Evolutionary conservation across 192 early-diverging fungal genomes (phyloP).

Genomic region (Coemansia sp.): DNA sequence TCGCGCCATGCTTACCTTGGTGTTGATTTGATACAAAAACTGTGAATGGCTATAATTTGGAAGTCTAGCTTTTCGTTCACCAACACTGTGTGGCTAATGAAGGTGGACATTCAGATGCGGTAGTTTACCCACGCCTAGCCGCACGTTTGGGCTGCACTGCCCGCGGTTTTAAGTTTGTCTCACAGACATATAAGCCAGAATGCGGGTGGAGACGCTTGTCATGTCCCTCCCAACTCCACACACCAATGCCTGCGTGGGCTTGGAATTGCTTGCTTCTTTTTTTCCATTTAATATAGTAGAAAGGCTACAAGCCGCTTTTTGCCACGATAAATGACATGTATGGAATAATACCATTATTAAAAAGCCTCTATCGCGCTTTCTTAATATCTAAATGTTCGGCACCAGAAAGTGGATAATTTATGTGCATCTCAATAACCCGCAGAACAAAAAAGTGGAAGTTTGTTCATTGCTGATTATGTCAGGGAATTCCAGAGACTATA

Average conservation of each 20-base stretch:
- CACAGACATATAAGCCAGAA: conserved; percentile 1
- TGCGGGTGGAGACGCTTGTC: neutral
- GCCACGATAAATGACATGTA: conserved; percentile 4
- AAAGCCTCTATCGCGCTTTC: neutral
- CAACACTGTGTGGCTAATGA: neutral
- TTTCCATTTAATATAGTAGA: neutral
- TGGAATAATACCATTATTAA: conserved; percentile 9
- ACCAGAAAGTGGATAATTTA: neutral
- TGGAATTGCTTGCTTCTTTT: neutral
- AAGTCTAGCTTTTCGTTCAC: neutral
- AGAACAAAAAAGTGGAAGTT: neutral
- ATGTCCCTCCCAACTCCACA: neutral
- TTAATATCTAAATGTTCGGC: neutral
- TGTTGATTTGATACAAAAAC: neutral
- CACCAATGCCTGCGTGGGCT: neutral
- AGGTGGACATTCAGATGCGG: neutral
- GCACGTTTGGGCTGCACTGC: neutral
- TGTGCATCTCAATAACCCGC: neutral
- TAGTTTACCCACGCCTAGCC: neutral
- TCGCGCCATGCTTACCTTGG: neutral
- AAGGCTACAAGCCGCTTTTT: neutral
- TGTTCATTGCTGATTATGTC: neutral
- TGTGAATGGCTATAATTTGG: neutral
- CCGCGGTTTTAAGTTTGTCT: conserved; percentile 6
- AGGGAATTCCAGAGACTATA: neutral